A percentile compares a stretch with the other conserved stretches of the same genome.
These are phyloP conservation scores for Dillenia turbinata DNA, from an alignment of 164 flowering plant genomes.

Conservation along the genomic window DNA sequence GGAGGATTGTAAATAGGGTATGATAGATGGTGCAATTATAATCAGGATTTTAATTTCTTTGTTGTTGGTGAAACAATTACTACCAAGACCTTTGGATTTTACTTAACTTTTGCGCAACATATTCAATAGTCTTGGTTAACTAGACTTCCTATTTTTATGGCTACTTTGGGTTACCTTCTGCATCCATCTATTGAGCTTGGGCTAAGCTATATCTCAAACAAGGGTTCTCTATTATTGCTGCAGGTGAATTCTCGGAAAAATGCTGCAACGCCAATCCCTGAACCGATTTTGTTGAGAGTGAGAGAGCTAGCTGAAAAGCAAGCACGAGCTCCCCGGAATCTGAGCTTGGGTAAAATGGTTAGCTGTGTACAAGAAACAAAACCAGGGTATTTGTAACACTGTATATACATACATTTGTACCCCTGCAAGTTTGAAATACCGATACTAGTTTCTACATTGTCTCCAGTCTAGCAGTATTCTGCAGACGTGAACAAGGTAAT, in stretches of 20 bases:
- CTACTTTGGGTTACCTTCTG: no score
- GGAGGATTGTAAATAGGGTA: no score
- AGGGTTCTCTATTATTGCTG: constrained; percentile 8
- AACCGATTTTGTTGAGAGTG: constrained; percentile 54
- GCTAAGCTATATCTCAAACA: no score
- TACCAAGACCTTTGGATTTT: no score
- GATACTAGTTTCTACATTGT: neutral
- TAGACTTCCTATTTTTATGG: no score
- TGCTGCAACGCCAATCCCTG: constrained; percentile 65
- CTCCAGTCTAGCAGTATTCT: neutral
- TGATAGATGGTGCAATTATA: no score
- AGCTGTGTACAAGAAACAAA: constrained; percentile 34
- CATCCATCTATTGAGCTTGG: no score
- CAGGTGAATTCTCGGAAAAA: constrained; percentile 50
- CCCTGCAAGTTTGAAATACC: neutral
- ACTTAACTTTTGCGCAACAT: no score
- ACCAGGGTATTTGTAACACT: constrained; percentile 52
- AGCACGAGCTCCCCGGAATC: constrained; percentile 34
- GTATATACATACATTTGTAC: constrained; percentile 11
- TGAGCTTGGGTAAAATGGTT: constrained; percentile 30
- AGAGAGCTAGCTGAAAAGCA: constrained; percentile 90
- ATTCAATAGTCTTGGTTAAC: no score
- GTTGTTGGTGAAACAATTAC: no score
- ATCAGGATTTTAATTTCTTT: no score
- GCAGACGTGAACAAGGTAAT: neutral